Conservation (phyloP, 2,329 filamentous ascomycete genomes). For the Colletotrichum sublineola region DNA sequence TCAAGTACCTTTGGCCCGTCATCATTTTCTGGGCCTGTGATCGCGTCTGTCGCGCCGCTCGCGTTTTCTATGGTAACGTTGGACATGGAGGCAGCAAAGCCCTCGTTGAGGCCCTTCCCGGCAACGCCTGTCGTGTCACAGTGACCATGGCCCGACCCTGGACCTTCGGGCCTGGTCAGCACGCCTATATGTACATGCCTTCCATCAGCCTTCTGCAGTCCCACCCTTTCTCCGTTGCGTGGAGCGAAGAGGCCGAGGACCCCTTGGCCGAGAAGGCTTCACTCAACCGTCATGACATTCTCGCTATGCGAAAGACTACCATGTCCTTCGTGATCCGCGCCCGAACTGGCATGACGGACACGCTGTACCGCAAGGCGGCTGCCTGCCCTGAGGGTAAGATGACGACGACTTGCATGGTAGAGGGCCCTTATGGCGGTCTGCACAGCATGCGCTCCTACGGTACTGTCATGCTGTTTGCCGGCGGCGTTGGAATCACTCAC, state of each 20-base stretch:
- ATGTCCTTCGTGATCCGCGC: conserved; percentile 81
- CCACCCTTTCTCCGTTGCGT: conserved; percentile 84
- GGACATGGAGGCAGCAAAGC: conserved; percentile 76
- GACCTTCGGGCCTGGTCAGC: conserved; percentile 80
- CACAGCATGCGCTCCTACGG: conserved; percentile 81
- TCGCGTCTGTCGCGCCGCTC: conserved; percentile 69
- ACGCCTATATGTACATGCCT: conserved; percentile 85
- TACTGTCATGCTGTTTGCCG: conserved; percentile 83
- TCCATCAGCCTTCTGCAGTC: conserved; percentile 79
- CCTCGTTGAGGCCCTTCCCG: conserved; percentile 80
- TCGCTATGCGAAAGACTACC: conserved; percentile 71
- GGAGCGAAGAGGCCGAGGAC: conserved; percentile 76
- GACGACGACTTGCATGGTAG: conserved; percentile 74
- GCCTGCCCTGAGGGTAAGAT: conserved; percentile 72
- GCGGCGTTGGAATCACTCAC: conserved; percentile 85
- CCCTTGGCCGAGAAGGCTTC: conserved; percentile 67
- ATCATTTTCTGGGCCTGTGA: conserved; percentile 78
- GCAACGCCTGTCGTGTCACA: conserved; percentile 80
- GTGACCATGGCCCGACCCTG: conserved; percentile 82
- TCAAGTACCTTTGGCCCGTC: conserved; percentile 71
- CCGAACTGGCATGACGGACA: conserved; percentile 79
- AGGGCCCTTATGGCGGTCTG: conserved; percentile 83
- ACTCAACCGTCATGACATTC: conserved; percentile 70
- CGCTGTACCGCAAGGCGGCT: conserved; percentile 76
- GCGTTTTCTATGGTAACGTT: conserved; percentile 75